Percentiles rank a stretch among this genome's conserved stretches.
phyloP scores from a whole-genome alignment of 345 rosid species.

The Pelargonium nanum region DNA sequence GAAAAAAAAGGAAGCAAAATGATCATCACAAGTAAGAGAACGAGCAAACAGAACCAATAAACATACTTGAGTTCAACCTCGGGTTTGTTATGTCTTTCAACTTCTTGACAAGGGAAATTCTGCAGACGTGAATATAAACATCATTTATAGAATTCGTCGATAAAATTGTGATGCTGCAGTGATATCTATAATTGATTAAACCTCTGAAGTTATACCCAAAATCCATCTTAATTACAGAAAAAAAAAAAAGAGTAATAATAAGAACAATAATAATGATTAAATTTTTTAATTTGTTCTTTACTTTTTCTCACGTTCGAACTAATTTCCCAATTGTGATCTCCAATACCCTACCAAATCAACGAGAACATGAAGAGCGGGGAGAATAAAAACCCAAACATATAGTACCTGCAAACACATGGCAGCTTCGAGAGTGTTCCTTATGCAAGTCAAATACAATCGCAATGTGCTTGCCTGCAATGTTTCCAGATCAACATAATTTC shows the following conservation, averaged over 20 bases:
- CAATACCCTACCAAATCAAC: neutral
- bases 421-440: constrained; percentile 84
- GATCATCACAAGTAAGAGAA: too few species aligned
- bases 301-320: neutral
- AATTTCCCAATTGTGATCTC: neutral
- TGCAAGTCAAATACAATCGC: constrained; percentile 72
- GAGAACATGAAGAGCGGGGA: neutral
- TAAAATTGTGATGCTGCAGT: neutral
- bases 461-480: constrained; percentile 51
- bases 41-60: constrained; percentile 6
- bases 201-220: neutral
- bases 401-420: constrained; percentile 88
- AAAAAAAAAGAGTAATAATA: too few species aligned
- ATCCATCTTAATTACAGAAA: neutral
- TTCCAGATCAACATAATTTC: neutral
- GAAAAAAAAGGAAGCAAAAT: too few species aligned
- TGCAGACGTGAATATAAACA: constrained; percentile 21
- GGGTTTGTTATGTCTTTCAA: constrained; percentile 98
- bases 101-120: constrained; percentile 99
- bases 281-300: too few species aligned
- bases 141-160: neutral
- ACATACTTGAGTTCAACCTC: constrained; percentile 97
- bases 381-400: neutral
- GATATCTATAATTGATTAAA: neutral
- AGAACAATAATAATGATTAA: neutral